Evolutionary conservation across 257 asterid genomes (phyloP).

Genomic region (Marsdenia floribunda): DNA sequence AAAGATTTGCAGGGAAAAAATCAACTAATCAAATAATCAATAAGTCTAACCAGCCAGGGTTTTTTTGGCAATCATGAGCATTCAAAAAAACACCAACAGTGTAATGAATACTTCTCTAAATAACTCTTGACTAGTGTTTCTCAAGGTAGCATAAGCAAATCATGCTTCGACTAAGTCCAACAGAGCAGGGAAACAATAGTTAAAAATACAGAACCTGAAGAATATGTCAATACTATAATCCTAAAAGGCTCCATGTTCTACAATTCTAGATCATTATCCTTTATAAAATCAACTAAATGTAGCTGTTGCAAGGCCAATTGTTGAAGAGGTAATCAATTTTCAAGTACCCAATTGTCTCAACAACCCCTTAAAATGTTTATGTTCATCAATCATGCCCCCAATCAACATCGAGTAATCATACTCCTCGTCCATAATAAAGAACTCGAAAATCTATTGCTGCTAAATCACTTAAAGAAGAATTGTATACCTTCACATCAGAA

Average conservation of each 20-base stretch:
- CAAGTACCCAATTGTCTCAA: not conserved
- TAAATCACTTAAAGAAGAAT: constrained; percentile 8
- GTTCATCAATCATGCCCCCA: not conserved
- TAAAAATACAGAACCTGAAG: not conserved
- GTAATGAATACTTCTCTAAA: not conserved
- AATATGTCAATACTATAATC: too few relatives aligned
- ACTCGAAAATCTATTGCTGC: not conserved
- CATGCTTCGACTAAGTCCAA: not conserved
- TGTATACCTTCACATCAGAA: constrained; percentile 78
- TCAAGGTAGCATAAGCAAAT: not conserved
- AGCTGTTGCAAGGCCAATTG: not conserved
- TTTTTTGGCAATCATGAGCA: not conserved
- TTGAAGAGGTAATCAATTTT: not conserved
- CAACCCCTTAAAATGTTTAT: not conserved
- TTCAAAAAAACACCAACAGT: not conserved
- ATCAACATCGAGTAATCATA: not conserved
- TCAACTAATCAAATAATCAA: not conserved
- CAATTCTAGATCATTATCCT: not conserved
- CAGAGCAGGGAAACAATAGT: not conserved
- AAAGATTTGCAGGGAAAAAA: constrained; percentile 6
- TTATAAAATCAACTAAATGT: not conserved
- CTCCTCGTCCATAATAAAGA: not conserved
- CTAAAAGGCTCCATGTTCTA: not conserved
- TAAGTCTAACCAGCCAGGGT: not conserved
- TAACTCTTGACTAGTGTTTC: not conserved